Conservation (phyloP, 768 basidiomycete species). For the Tremella fuciformis region DNA sequence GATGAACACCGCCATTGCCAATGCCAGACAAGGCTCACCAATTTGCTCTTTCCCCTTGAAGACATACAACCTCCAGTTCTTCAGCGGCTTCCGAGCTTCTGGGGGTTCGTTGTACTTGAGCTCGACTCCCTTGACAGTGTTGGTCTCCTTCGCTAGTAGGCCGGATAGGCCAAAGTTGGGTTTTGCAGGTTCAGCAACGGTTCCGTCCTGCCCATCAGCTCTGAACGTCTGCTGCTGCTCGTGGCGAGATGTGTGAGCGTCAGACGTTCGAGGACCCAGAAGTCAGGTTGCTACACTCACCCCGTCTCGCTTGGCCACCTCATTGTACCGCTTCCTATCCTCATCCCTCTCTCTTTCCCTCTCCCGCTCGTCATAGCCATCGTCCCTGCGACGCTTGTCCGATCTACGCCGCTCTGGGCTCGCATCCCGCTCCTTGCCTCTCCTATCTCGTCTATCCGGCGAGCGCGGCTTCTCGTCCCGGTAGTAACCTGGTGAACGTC, state of each 20-base stretch:
- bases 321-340: conserved; percentile 46
- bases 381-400: conserved; percentile 24
- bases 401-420: conserved; percentile 27
- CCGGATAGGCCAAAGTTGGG: conserved; percentile 89
- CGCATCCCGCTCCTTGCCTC: conserved; percentile 24
- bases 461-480: neutral
- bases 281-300: conserved; percentile 20
- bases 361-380: conserved; percentile 39
- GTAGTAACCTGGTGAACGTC: conserved; percentile 21
- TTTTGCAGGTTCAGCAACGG: conserved; percentile 61
- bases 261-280: too few species aligned
- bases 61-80: conserved; percentile 93
- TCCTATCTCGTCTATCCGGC: conserved; percentile 1
- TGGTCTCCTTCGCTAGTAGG: conserved; percentile 90
- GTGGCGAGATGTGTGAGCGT: too few species aligned
- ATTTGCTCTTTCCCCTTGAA: conserved; percentile 93
- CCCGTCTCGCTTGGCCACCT: conserved; percentile 23
- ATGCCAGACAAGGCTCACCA: conserved; percentile 60
- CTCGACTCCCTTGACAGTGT: conserved; percentile 68
- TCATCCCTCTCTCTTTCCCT: conserved; percentile 46
- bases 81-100: conserved; percentile 84
- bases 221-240: too few species aligned
- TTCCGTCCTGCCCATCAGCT: conserved; percentile 50
- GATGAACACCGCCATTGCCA: neutral
- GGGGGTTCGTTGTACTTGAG: conserved; percentile 99